Base-by-base conservation (phyloP, 257 asterid species). In the Salvia rosmarinus region DNA sequence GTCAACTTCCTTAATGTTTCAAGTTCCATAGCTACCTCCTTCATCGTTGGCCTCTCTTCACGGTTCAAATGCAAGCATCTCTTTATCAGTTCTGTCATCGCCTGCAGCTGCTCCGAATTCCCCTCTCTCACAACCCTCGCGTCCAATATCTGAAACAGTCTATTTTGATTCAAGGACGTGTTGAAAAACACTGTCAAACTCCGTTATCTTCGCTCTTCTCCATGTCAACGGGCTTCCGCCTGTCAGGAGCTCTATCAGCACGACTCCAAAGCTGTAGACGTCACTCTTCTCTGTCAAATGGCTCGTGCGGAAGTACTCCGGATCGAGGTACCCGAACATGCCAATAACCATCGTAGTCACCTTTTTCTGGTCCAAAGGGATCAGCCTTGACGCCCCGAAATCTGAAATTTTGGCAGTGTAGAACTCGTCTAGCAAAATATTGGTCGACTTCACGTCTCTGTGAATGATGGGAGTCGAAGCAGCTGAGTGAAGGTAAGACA, bases 371-470 rank as follows among this genome's bases (percentile, higher is more conserved):
- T 56, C 62, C 39, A 56, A 4, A 0, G 88, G 79, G 0, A 91
- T 78, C 28, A 82, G 58, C 11, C 95, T 89, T 0, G 97, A 91
- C 0, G 97, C 97, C 6, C 97, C 96, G 51, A 89, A 91, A 79
- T 91, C 91, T 0, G 96, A 70, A 6, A 91, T 85, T 69, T 88
- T 90, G 2, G 96, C 88, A 0, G 78, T 84, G 82, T 84, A 86
- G 7, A 72, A 21, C 1, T 84, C 86, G 43, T 90, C 96, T 1
- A 90, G 44, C 30, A 90, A 61, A 51, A 90, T 88, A 56, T 90
- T 90, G n/a, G 95, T 83, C 0, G 94, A 90, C 47, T 90, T 90
- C 1, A 90, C 91, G n/a, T n/a, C n/a, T n/a, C n/a, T n/a, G n/a
- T n/a, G n/a, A n/a, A n/a, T n/a, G n/a, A n/a, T n/a, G n/a, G 96